Percentiles rank a stretch among this genome's conserved stretches.
Evolutionary conservation across 2,329 filamentous ascomycete species (phyloP).

Genomic region (Aureobasidium sp.): DNA sequence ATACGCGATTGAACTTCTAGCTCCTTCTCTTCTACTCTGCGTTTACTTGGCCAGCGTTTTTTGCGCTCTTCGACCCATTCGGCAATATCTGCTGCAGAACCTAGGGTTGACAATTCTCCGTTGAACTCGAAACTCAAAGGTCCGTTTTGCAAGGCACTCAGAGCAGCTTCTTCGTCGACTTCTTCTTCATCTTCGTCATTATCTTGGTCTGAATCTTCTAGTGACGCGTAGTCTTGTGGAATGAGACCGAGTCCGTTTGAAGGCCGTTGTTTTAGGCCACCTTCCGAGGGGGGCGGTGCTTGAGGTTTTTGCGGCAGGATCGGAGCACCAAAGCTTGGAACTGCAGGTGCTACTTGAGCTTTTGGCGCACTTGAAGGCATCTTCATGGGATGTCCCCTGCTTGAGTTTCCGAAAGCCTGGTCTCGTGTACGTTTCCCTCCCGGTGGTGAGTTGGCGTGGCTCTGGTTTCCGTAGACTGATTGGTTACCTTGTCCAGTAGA

Average conservation of each 20-base stretch:
- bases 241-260: slow-evolving; percentile 64
- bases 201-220: slow-evolving; percentile 17
- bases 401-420: slow-evolving; percentile 1
- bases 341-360: slow-evolving; percentile 20
- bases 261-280: slow-evolving; percentile 55
- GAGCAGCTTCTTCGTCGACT: slow-evolving; percentile 57
- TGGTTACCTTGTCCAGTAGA: not conserved
- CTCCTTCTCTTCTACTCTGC: slow-evolving; percentile 51
- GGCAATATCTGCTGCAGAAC: slow-evolving; percentile 57
- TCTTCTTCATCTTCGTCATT: slow-evolving; percentile 50
- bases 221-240: slow-evolving; percentile 30
- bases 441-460: not conserved
- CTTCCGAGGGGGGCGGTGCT: slow-evolving; percentile 13
- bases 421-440: slow-evolving; percentile 5
- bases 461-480: not conserved
- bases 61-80: slow-evolving; percentile 75
- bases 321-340: slow-evolving; percentile 26
- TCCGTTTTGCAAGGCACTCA: slow-evolving; percentile 13
- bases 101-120: slow-evolving; percentile 45
- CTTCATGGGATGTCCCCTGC: slow-evolving; percentile 15
- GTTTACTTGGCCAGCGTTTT: slow-evolving; percentile 70
- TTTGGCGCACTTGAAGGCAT: slow-evolving; percentile 7
- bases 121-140: slow-evolving; percentile 46
- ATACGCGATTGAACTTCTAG: slow-evolving; percentile 13
- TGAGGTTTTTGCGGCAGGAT: slow-evolving; percentile 14